These are phyloP conservation scores for Hericium rajendrae DNA, from an alignment of 768 basidiomycete genomes.

Conservation along the genomic window DNA sequence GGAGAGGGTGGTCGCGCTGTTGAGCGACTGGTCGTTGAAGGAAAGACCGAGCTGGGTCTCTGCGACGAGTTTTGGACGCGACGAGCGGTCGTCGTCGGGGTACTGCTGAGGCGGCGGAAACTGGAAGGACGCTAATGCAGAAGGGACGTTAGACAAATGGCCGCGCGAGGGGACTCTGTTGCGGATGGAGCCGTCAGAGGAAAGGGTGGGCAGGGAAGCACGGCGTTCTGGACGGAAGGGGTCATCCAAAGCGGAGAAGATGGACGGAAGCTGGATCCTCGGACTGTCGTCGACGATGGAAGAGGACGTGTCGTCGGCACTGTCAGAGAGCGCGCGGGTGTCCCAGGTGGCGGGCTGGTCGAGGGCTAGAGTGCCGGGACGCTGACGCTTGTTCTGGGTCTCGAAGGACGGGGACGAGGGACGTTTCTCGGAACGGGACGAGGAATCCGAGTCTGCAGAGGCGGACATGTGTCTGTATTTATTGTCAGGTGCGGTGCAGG, in stretches of 20 bases:
- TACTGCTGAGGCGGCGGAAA: conserved; percentile 45
- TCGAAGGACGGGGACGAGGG: conserved; percentile 36
- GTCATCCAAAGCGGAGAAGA: conserved; percentile 63
- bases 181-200: conserved; percentile 37
- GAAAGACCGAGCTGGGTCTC: conserved; percentile 37
- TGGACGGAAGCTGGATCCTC: conserved; percentile 63
- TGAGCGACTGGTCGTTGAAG: conserved; percentile 38
- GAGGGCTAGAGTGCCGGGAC: conserved; percentile 21
- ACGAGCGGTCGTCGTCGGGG: conserved; percentile 27
- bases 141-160: conserved; percentile 21
- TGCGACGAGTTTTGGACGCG: conserved; percentile 41
- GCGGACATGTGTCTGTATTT: conserved; percentile 62
- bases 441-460: conserved; percentile 56
- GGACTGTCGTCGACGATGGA: conserved; percentile 30
- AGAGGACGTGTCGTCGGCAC: conserved; percentile 27
- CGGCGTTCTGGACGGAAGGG: conserved; percentile 46
- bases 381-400: conserved; percentile 37
- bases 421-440: conserved; percentile 55
- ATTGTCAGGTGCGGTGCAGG: conserved; percentile 30
- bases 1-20: conserved; percentile 33
- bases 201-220: conserved; percentile 52
- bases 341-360: conserved; percentile 6
- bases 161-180: conserved; percentile 42
- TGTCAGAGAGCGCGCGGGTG: conserved; percentile 14
- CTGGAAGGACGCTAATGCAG: conserved; percentile 36